Evolutionary conservation across 2,329 filamentous ascomycete genomes (phyloP).

Genomic region (Fusarium mangiferae): DNA sequence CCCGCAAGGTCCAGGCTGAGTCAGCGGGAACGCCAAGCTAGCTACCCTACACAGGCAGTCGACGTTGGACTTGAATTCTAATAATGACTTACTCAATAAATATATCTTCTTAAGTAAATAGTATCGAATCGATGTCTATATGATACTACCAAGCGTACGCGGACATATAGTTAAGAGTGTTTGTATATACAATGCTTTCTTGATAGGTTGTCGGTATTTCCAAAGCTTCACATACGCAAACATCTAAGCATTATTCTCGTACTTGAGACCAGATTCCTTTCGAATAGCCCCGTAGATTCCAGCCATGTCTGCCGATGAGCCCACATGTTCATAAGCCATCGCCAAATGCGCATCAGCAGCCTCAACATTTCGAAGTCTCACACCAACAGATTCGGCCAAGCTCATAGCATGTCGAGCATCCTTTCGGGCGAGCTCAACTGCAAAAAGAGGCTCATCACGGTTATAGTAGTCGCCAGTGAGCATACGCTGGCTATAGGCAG

Average conservation of each 20-base stretch:
- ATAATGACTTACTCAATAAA: not conserved
- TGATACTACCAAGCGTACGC: not conserved
- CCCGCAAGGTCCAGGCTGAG: conserved; percentile 27
- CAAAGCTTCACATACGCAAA: not conserved
- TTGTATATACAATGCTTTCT: not conserved
- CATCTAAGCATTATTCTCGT: conserved; percentile 64
- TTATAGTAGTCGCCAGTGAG: conserved; percentile 78
- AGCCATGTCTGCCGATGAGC: conserved; percentile 80
- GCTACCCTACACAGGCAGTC: conserved; percentile 6
- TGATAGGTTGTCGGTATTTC: not conserved
- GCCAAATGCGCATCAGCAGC: conserved; percentile 75
- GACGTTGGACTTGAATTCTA: not conserved
- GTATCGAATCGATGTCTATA: not conserved
- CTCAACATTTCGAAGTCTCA: conserved; percentile 71
- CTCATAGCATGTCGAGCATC: conserved; percentile 79
- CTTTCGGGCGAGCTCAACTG: conserved; percentile 83
- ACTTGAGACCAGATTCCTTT: conserved; percentile 77
- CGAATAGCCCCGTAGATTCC: conserved; percentile 85
- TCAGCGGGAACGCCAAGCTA: not conserved
- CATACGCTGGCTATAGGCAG: conserved; percentile 81
- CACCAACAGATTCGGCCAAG: conserved; percentile 71
- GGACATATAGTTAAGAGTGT: not conserved
- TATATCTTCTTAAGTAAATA: not conserved
- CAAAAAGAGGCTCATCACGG: conserved; percentile 82
- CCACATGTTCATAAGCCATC: conserved; percentile 73